Base-by-base conservation (phyloP, 2,329 filamentous ascomycete species). In the Colletotrichum musicola region DNA sequence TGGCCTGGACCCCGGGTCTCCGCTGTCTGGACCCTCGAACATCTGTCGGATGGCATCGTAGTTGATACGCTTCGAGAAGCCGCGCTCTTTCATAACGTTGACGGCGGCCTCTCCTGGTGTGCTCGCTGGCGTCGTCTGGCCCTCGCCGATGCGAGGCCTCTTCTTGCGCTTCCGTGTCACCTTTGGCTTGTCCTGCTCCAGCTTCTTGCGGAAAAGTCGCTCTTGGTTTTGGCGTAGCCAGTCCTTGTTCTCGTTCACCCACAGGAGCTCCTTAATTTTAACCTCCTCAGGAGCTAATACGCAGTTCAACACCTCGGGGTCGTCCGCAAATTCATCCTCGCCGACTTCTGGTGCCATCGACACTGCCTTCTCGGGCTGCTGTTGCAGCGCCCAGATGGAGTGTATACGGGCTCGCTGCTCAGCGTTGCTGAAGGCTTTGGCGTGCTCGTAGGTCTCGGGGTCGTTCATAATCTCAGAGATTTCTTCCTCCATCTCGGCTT, bases 241-340 rank as follows among this genome's bases (percentile, higher is more conserved):
- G 73, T 97, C 94, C 77, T 96, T 94, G 79, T 99, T 98, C 77
- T 95, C 91, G 68, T 95, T 95, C 50, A 97, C 90, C 96, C 96
- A 99, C 60, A 98, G 93, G 68, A 90, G 89, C 78, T 98, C 95
- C 78, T 98, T 98, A 76, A 94, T 89, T 40, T 88, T 88, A 2
- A 91, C 88, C 80, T 98, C 95, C 3, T 89, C 88, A 1, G 90
- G 87, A 0, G 86, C 88, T 5, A 98, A 85, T 42, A 94, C 80
- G 75, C 95, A 97, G 74, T 92, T 92, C 68, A 87, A 83, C 5
- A 99, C 94, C 78, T 99, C 96, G 0, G 90, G 92, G 71, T 99
- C 96, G 73, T 97, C 90, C 44, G 91, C 93, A 75, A 98, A 98
- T 76, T 98, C 95, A 65, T 92, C 88, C 65, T 93, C 92, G 58